Conservation (phyloP, 2,329 filamentous ascomycete genomes). For the Talaromyces sp. region DNA sequence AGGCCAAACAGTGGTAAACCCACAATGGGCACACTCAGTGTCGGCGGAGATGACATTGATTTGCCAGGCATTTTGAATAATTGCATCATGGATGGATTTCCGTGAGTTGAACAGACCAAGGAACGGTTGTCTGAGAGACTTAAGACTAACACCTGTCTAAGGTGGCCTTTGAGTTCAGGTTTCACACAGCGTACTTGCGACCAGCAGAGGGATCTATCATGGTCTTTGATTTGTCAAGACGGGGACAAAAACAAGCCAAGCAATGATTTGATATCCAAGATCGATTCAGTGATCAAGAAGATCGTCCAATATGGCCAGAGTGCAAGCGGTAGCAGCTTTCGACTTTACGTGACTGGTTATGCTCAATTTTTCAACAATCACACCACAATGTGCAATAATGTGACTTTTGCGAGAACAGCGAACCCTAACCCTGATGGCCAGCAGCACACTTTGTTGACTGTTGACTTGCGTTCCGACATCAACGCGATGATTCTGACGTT, state of each 20-base stretch:
- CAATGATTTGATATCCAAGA: conserved; percentile 1
- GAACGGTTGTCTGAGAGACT: not conserved
- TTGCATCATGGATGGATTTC: conserved; percentile 7
- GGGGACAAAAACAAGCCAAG: not conserved
- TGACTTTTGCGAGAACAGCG: conserved; percentile 2
- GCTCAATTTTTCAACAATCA: conserved; percentile 1
- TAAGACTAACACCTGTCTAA: not conserved
- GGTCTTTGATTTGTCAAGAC: conserved; percentile 2
- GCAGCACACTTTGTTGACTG: conserved; percentile 6
- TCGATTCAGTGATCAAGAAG: conserved; percentile 3
- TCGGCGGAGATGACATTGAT: conserved; percentile 5
- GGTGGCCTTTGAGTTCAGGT: not conserved
- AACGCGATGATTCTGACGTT: conserved; percentile 1
- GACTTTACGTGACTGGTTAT: conserved; percentile 4
- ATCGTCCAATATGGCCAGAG: not conserved
- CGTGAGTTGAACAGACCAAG: not conserved
- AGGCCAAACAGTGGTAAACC: conserved; percentile 1
- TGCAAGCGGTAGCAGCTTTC: not conserved
- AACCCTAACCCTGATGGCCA: not conserved
- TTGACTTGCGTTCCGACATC: not conserved
- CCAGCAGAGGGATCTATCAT: not conserved
- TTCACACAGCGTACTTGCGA: conserved; percentile 1
- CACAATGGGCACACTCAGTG: not conserved
- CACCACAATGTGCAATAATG: not conserved
- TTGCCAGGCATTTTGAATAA: conserved; percentile 4